These are phyloP conservation scores for Curvularia sp. DNA, from an alignment of 2,329 filamentous ascomycete genomes.

Conservation along the genomic window DNA sequence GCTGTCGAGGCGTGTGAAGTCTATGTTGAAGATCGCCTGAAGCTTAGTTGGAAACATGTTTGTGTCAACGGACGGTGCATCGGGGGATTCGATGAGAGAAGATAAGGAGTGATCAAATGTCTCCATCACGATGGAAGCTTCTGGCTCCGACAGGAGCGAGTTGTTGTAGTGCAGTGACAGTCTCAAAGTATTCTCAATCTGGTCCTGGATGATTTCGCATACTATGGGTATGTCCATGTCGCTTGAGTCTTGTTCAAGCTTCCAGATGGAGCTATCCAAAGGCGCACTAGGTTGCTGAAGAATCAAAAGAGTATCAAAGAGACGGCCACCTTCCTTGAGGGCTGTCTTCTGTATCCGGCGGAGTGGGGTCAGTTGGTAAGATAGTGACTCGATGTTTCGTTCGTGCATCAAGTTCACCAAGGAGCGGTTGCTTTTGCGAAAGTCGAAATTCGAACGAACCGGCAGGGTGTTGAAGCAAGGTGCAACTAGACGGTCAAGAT, in stretches of 20 bases:
- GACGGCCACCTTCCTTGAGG: constrained; percentile 56
- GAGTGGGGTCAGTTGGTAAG: constrained; percentile 77
- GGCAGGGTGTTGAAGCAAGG: constrained; percentile 94
- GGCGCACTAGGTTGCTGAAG: constrained; percentile 68
- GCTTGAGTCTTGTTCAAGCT: constrained; percentile 59
- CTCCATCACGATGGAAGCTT: constrained; percentile 37
- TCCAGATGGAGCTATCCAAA: constrained; percentile 61
- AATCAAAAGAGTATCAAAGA: constrained; percentile 84
- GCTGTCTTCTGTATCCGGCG: constrained; percentile 70
- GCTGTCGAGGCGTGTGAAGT: constrained; percentile 19
- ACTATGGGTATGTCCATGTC: constrained; percentile 80
- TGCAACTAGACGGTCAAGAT: constrained; percentile 76
- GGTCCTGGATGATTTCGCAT: constrained; percentile 72
- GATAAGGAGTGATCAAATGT: constrained; percentile 40
- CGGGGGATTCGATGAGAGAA: constrained; percentile 34
- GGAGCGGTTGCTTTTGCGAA: constrained; percentile 60
- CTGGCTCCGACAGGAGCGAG: constrained; percentile 36
- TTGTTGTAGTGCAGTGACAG: constrained; percentile 67
- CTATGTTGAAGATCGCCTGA: constrained; percentile 36
- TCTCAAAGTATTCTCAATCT: constrained; percentile 60
- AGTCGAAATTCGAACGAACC: constrained; percentile 64
- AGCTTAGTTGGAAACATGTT: constrained; percentile 31
- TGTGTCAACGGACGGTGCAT: constrained; percentile 33
- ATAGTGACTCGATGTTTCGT: constrained; percentile 67
- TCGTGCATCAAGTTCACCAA: constrained; percentile 67